Conservation (phyloP, 495 filamentous ascomycete species). For the Xylaria sp. region DNA sequence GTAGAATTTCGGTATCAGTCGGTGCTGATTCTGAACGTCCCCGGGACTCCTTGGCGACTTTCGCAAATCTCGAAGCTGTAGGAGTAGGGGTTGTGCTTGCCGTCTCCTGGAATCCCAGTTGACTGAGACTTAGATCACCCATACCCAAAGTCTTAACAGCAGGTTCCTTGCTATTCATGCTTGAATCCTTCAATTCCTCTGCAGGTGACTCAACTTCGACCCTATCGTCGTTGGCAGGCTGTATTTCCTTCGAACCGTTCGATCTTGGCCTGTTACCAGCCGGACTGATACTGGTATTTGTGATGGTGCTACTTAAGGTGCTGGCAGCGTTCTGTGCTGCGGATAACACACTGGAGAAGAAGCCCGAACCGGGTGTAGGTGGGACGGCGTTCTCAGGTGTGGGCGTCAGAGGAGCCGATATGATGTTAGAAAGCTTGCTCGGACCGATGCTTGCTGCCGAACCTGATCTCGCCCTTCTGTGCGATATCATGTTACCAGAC, state of each 20-base stretch:
- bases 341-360: slow-evolving; percentile 93
- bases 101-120: slow-evolving; percentile 72
- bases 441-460: slow-evolving; percentile 71
- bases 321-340: slow-evolving; percentile 95
- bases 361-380: slow-evolving; percentile 63
- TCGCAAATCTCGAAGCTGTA: slow-evolving; percentile 50
- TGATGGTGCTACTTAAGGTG: slow-evolving; percentile 78
- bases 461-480: slow-evolving; percentile 61
- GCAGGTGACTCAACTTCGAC: slow-evolving; percentile 57
- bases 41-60: slow-evolving; percentile 44
- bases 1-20: slow-evolving; percentile 36
- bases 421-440: slow-evolving; percentile 86
- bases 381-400: slow-evolving; percentile 59
- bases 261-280: slow-evolving; percentile 49
- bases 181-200: slow-evolving; percentile 42
- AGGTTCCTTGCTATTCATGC: slow-evolving; percentile 66
- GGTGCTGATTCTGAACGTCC: slow-evolving; percentile 55
- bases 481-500: slow-evolving; percentile 76
- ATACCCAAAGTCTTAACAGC: slow-evolving; percentile 90
- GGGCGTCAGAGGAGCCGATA: slow-evolving; percentile 75
- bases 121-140: slow-evolving; percentile 86
- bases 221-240: slow-evolving; percentile 44
- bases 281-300: slow-evolving; percentile 61
- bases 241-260: slow-evolving; percentile 44
- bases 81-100: slow-evolving; percentile 51